These are phyloP conservation scores for Lepidium didymum DNA, from an alignment of 345 rosid species.

Conservation along the genomic window DNA sequence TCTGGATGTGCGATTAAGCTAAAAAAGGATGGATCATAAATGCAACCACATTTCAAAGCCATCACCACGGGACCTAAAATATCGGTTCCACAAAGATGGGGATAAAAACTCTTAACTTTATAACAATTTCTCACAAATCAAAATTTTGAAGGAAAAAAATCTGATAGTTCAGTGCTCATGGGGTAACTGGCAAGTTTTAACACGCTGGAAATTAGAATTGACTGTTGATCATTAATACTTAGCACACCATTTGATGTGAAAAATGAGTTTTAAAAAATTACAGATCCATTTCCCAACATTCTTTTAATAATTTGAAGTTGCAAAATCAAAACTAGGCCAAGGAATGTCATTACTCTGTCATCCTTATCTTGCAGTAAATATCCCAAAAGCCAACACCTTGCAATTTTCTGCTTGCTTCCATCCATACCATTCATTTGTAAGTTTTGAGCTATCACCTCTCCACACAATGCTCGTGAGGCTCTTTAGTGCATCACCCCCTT, in stretches of 20 bases:
- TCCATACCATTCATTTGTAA: background rate
- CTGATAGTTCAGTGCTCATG: background rate
- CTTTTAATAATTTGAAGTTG: background rate
- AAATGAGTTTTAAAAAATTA: background rate
- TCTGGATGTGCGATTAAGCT: background rate
- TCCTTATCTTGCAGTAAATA: background rate
- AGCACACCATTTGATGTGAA: background rate
- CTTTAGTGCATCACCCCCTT: background rate
- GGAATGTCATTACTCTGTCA: background rate
- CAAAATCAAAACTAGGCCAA: background rate
- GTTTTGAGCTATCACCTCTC: background rate
- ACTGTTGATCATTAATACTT: background rate
- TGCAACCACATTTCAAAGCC: slow-evolving; percentile 13
- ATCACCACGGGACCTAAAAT: slow-evolving; percentile 16
- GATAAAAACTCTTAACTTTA: slow-evolving; percentile 1
- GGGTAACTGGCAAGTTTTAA: background rate
- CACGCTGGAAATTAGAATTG: background rate
- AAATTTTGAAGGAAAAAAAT: background rate
- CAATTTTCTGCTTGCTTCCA: background rate
- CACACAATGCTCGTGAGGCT: background rate
- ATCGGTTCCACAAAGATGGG: slow-evolving; percentile 1
- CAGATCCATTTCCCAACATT: background rate
- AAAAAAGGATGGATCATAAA: slow-evolving; percentile 14
- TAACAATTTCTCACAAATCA: background rate
- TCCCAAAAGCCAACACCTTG: background rate